Evolutionary conservation across 2,329 filamentous ascomycete genomes (phyloP).

Genomic region (Gremmenia infestans): DNA sequence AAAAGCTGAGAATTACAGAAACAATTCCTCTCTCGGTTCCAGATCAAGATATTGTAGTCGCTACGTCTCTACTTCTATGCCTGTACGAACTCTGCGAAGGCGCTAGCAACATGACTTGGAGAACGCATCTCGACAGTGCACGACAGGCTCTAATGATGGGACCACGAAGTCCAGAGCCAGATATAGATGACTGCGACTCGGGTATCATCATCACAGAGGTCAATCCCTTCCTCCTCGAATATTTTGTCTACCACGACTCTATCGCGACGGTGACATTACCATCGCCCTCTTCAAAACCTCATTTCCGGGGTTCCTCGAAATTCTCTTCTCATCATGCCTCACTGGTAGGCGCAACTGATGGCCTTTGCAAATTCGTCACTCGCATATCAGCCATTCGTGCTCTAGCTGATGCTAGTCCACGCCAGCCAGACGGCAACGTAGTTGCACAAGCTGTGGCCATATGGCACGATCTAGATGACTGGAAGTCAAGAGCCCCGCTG

Average conservation of each 20-base stretch:
- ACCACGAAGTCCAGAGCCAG: not conserved
- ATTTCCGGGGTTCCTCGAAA: not conserved
- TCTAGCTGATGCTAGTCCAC: slow-evolving; percentile 1
- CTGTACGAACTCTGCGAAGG: slow-evolving; percentile 22
- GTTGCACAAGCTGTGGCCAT: slow-evolving; percentile 11
- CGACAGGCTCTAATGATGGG: slow-evolving; percentile 9
- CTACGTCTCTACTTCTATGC: slow-evolving; percentile 17
- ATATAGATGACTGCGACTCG: not conserved
- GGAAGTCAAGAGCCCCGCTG: slow-evolving; percentile 3
- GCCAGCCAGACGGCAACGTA: slow-evolving; percentile 3
- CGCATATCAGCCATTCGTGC: slow-evolving; percentile 16
- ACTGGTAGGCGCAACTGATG: slow-evolving; percentile 16
- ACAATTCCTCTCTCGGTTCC: not conserved
- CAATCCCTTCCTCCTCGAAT: slow-evolving; percentile 21
- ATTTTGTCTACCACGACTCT: slow-evolving; percentile 21
- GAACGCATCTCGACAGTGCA: slow-evolving; percentile 14
- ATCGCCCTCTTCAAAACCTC: slow-evolving; percentile 1
- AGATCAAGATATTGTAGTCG: slow-evolving; percentile 8
- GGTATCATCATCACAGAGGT: slow-evolving; percentile 9
- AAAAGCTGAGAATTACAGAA: not conserved
- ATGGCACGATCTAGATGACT: slow-evolving; percentile 15
- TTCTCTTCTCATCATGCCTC: slow-evolving; percentile 2
- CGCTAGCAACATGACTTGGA: slow-evolving; percentile 9
- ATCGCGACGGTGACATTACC: slow-evolving; percentile 17
- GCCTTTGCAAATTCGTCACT: slow-evolving; percentile 15